Percentiles rank a stretch among this genome's conserved stretches.
Evolutionary conservation across 306 rosid genomes (phyloP).

Genomic region (Lagenaria siceraria): DNA sequence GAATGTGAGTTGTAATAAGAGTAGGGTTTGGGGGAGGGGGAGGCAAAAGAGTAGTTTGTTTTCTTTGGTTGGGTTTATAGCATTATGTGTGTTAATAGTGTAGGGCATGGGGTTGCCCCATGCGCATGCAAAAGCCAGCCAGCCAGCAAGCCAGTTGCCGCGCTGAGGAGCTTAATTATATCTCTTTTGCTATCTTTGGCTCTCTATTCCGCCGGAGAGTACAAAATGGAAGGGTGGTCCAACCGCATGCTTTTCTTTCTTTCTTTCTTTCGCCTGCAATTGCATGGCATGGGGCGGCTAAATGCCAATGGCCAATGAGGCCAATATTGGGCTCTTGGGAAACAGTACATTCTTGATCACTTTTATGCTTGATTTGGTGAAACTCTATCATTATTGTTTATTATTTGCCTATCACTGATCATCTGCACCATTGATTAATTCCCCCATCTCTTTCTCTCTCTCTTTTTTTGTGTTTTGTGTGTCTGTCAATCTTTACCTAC

Average conservation of each 20-base stretch:
- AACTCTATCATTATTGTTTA: not conserved
- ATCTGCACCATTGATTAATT: not conserved
- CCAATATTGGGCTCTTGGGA: not conserved
- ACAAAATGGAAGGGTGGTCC: slow-evolving; percentile 6
- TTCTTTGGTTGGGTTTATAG: not conserved
- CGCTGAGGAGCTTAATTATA: not conserved
- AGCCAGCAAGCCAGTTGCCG: not conserved
- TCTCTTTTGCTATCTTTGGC: not conserved
- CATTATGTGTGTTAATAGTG: not conserved
- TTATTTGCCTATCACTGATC: not conserved
- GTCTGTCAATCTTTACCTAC: not conserved
- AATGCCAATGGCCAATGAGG: not conserved
- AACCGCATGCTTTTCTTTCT: not conserved
- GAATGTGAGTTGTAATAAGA: not conserved
- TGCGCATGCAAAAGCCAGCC: not conserved
- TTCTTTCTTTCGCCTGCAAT: not conserved
- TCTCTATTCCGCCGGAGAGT: not conserved
- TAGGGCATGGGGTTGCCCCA: not conserved
- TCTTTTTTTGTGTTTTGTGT: not conserved
- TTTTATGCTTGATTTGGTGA: not conserved
- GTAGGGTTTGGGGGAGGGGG: not conserved
- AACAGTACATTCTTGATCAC: not conserved
- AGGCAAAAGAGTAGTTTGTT: no score
- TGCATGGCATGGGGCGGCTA: not conserved
- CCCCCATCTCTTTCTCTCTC: not conserved